Evolutionary conservation across 1,284 basidiomycete genomes (phyloP).

Genomic region (Mycena sp.): DNA sequence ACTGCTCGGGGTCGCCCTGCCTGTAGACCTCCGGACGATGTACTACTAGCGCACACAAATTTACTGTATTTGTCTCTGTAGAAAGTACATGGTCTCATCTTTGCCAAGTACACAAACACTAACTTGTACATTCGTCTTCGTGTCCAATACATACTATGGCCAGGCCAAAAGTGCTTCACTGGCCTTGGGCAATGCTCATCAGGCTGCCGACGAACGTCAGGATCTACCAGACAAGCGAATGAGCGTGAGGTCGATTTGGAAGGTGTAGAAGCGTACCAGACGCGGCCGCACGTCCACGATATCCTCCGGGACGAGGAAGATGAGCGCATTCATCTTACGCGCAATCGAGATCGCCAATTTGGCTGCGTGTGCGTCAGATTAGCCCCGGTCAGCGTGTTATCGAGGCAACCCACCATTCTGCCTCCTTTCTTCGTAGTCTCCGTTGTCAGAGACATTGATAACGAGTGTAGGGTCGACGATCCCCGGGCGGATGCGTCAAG

Average conservation of each 20-base stretch:
- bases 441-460: conserved; percentile 66
- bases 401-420: conserved; percentile 82
- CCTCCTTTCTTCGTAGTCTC: conserved; percentile 89
- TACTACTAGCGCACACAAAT: too few species aligned
- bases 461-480: conserved; percentile 95
- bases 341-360: conserved; percentile 98
- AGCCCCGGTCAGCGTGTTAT: too few species aligned
- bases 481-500: conserved; percentile 93
- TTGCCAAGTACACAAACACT: neutral
- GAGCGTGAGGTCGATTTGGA: neutral
- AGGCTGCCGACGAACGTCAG: conserved; percentile 78
- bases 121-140: conserved; percentile 14
- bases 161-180: neutral
- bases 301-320: conserved; percentile 98
- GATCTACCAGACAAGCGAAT: conserved; percentile 53
- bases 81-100: too few species aligned
- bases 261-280: conserved; percentile 56
- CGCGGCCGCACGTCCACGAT: conserved; percentile 90
- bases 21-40: too few species aligned
- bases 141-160: too few species aligned
- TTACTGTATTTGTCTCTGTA: too few species aligned
- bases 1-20: too few species aligned
- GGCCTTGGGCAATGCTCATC: conserved; percentile 63
- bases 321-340: conserved; percentile 95
- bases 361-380: conserved; percentile 54